These are phyloP conservation scores for Antitrichia curtipendula DNA, from an alignment of 225 moss, liverwort and hornwort species.

Conservation along the genomic window DNA sequence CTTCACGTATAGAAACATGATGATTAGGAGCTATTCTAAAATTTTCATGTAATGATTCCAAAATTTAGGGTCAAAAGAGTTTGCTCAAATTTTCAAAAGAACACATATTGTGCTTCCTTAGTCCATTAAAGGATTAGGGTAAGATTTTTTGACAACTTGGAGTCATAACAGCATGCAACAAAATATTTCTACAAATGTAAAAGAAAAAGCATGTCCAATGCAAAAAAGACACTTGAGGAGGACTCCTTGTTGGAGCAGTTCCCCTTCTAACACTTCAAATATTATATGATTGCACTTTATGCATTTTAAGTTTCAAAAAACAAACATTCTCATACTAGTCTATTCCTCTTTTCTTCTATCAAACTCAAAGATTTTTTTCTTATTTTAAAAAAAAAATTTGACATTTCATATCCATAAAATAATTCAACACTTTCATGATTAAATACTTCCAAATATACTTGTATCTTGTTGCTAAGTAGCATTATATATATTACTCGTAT, in stretches of 20 bases:
- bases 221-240: background rate
- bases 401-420: background rate
- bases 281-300: background rate
- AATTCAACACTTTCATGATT: background rate
- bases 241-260: rapidly evolving
- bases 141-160: background rate
- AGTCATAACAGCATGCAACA: background rate
- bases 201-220: rapidly evolving
- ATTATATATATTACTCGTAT: background rate
- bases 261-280: background rate
- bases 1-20: background rate
- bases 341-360: background rate
- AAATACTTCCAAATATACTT: background rate
- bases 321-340: background rate
- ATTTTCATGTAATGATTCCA: rapidly evolving
- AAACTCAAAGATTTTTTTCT: background rate
- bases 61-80: background rate
- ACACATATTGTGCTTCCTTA: rapidly evolving
- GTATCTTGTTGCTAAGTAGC: background rate
- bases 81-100: background rate
- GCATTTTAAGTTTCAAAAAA: background rate
- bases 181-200: background rate
- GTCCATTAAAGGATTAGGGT: background rate
- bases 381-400: background rate
- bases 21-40: background rate